Conservation (phyloP, 345 rosid genomes). For the Moringa oleifera region DNA sequence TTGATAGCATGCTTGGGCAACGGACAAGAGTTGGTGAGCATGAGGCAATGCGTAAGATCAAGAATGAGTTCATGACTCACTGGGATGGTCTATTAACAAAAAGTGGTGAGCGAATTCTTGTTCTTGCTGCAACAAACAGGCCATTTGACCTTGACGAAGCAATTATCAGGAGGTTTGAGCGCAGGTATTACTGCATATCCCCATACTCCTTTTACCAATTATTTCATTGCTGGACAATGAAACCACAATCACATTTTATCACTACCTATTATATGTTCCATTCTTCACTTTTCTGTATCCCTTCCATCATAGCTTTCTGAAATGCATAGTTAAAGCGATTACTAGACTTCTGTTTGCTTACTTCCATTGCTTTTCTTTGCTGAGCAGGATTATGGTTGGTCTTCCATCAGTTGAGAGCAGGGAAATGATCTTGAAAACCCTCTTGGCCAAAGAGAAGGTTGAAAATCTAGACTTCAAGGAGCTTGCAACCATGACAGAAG, state of each 20-base stretch:
- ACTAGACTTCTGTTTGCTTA: not conserved
- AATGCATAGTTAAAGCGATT: too few species aligned
- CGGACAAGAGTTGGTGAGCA: constrained; percentile 94
- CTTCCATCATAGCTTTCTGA: too few species aligned
- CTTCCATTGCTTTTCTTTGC: constrained; percentile 8
- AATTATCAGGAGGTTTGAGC: constrained; percentile 92
- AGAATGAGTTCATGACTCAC: constrained; percentile 97
- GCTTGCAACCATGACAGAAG: constrained; percentile 88
- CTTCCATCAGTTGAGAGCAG: constrained; percentile 81
- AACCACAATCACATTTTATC: not conserved
- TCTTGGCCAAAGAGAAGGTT: constrained; percentile 72
- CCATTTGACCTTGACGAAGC: constrained; percentile 99
- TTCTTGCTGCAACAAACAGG: constrained; percentile 98
- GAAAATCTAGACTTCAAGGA: constrained; percentile 77
- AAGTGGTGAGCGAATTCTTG: constrained; percentile 77
- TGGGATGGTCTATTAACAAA: constrained; percentile 98
- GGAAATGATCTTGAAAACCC: constrained; percentile 82
- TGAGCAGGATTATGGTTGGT: constrained; percentile 86
- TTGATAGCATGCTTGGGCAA: constrained; percentile 99
- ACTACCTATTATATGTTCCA: not conserved
- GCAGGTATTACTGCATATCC: constrained; percentile 55
- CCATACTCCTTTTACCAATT: constrained; percentile 4
- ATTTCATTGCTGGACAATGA: not conserved
- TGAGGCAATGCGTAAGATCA: constrained; percentile 96
- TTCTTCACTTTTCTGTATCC: too few species aligned